Percentiles rank a stretch among this genome's conserved stretches.
Conservation (phyloP, 106 monocot genomes). For the Acorus calamus region DNA sequence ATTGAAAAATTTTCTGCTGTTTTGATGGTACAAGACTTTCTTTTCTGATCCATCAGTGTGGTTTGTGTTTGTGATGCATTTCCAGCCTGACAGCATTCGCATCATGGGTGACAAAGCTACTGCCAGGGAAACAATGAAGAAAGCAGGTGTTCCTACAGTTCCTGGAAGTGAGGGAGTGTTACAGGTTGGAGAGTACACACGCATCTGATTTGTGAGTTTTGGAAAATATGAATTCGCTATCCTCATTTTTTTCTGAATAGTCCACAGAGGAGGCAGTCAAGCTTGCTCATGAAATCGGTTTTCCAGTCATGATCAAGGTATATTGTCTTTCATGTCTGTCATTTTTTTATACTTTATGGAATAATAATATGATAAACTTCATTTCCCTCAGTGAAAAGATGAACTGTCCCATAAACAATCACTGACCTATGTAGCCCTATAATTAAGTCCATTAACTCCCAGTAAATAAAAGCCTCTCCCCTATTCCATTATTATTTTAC, state of each 20-base stretch:
- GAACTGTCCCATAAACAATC: too few relatives aligned
- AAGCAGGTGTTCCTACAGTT: conserved; percentile 90
- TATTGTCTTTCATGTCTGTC: background rate
- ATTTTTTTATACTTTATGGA: background rate
- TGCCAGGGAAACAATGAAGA: conserved; percentile 98
- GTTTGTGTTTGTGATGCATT: conserved; percentile 1
- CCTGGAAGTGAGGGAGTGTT: conserved; percentile 89
- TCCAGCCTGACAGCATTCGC: conserved; percentile 79
- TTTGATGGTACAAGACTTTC: too few relatives aligned
- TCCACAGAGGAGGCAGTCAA: conserved; percentile 75
- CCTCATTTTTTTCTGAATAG: conserved; percentile 26
- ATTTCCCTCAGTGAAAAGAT: too few relatives aligned
- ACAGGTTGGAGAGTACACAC: conserved; percentile 27
- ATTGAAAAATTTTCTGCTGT: too few relatives aligned
- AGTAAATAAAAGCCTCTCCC: too few relatives aligned
- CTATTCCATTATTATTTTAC: too few relatives aligned
- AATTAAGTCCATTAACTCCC: too few relatives aligned
- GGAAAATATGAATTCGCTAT: background rate
- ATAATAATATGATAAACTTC: background rate
- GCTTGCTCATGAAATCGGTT: conserved; percentile 75
- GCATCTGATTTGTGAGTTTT: background rate
- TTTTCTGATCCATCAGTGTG: too few relatives aligned
- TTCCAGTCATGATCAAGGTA: conserved; percentile 97
- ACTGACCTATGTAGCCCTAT: too few relatives aligned
- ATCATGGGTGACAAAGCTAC: conserved; percentile 95